phyloP scores from a whole-genome alignment of 2,329 filamentous ascomycete genomes.

The Claviceps sp. region DNA sequence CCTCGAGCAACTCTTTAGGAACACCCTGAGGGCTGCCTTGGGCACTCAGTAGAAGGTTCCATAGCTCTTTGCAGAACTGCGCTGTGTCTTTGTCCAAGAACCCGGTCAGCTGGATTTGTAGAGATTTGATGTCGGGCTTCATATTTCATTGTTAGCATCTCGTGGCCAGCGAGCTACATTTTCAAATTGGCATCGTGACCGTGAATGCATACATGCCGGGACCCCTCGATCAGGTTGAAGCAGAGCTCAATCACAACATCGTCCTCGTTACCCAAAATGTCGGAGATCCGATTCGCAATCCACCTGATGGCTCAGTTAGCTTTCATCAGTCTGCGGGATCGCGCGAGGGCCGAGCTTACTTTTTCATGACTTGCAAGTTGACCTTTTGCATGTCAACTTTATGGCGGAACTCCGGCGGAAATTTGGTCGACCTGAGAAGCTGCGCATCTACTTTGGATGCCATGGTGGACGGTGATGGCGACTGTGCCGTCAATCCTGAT shows the following conservation, averaged over 20 bases:
- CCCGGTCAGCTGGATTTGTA: conserved; percentile 88
- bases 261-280: conserved; percentile 83
- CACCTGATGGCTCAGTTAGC: conserved; percentile 45
- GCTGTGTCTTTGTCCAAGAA: conserved; percentile 90
- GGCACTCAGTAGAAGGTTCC: conserved; percentile 81
- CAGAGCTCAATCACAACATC: conserved; percentile 88
- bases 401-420: conserved; percentile 81
- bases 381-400: conserved; percentile 98
- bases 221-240: conserved; percentile 56
- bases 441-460: conserved; percentile 78
- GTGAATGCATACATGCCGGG: conserved; percentile 47
- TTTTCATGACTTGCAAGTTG: conserved; percentile 95
- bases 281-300: conserved; percentile 79
- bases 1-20: conserved; percentile 85
- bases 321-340: background rate
- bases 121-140: conserved; percentile 86
- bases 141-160: conserved; percentile 22
- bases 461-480: conserved; percentile 36
- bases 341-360: conserved; percentile 38
- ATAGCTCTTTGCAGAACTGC: conserved; percentile 82
- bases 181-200: background rate
- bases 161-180: background rate
- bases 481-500: background rate
- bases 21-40: conserved; percentile 82
- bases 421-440: conserved; percentile 81